Evolutionary conservation across 73 alveolate genomes (phyloP), one percentile per base, ranked within the genome.

Genomic region (Blepharisma stoltei): DNA sequence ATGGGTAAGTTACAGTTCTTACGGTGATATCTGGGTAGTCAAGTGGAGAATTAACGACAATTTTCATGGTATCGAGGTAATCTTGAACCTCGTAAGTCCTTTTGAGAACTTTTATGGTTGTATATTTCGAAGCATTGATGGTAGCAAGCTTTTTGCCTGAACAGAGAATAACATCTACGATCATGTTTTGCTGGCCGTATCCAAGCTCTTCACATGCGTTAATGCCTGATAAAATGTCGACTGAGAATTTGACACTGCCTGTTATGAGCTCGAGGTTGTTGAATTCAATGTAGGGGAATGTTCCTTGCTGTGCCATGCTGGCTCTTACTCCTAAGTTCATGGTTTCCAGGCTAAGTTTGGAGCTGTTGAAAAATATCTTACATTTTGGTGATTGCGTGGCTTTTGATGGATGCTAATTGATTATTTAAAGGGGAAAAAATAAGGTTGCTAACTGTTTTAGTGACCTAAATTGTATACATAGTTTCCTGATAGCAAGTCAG

Each of bases 121-220:
- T 60, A 60, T 60, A 60, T 9, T 60, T 60, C 2, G 38, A 20
- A 20, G 73, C 73, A 60, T 60, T 38, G 23, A 60, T 25, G 23
- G 38, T 25, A 14, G 14, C 73, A 60, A 60, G 38, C 2, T 11
- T 60, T 60, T 60, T 60, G 46, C 73, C 73, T 14, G 48, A 8
- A 14, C 73, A n/a, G 46, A 60, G 14, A 60, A 60, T 38, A 60
- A 60, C 45, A 60, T 60, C 73, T 9, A 60, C n/a, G 2, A 60
- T 25, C 14, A 60, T 60, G 46, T 60, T 11, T 14, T 25, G 18
- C 46, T 60, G 46, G 23, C 18, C 4, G 23, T 60, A 60, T 9
- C 73, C 73, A n/a, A 60, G 14, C 23, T 25, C 49, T n/a, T 20
- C 38, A 60, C 73, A 60, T 8, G 73, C 73, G 5, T 60, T 60